Evolutionary conservation across 257 asterid genomes (phyloP).

Genomic region (Scutellaria minor): DNA sequence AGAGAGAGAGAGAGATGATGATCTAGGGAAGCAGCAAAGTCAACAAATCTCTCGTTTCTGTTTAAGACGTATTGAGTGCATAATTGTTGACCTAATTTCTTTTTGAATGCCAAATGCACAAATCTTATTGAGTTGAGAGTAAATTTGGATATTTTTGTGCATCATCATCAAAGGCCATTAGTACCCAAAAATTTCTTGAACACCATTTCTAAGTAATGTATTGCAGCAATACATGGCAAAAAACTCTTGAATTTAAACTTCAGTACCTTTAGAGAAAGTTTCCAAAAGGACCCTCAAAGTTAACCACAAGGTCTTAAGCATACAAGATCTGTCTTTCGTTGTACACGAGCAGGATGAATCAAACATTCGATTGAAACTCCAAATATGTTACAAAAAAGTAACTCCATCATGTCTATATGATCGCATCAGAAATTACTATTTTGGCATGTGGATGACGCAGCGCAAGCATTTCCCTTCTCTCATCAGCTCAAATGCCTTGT

Average conservation of each 20-base stretch:
- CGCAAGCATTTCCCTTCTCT: slow-evolving; percentile 83
- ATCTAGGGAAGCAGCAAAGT: too few species aligned
- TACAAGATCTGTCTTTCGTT: too few species aligned
- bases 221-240: neutral
- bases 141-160: neutral
- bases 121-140: neutral
- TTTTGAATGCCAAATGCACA: neutral
- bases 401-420: too few species aligned
- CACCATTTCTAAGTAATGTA: neutral
- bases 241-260: neutral
- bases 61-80: neutral
- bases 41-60: too few species aligned
- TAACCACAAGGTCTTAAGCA: too few species aligned
- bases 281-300: too few species aligned
- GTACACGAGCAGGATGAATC: neutral
- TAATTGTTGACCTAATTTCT: slow-evolving; percentile 13
- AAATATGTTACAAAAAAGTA: too few species aligned
- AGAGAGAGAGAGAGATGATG: too few species aligned
- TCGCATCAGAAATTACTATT: slow-evolving; percentile 20
- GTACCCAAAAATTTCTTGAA: neutral
- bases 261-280: neutral
- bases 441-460: slow-evolving; percentile 84
- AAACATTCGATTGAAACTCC: too few species aligned
- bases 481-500: slow-evolving; percentile 84
- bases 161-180: neutral